Percentiles rank a stretch among this genome's conserved stretches.
Conservation (phyloP, 176 grass and related monocot species). For the Thalia dealbata region DNA sequence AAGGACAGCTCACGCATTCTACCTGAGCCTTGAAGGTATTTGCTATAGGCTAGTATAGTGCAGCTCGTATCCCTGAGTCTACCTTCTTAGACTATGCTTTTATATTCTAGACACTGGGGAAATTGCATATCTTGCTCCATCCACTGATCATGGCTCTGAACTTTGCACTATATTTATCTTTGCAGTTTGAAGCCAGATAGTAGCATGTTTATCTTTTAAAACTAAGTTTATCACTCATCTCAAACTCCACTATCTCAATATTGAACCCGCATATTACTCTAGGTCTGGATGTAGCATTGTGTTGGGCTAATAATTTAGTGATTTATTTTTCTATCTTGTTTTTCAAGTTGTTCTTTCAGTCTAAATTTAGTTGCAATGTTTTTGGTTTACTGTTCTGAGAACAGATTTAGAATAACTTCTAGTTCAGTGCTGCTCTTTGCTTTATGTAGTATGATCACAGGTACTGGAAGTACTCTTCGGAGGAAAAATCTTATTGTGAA, state of each 20-base stretch:
- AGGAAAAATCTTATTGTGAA: constrained; percentile 74
- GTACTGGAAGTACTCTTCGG: constrained; percentile 65
- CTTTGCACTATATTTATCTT: neutral
- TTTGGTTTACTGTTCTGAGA: neutral
- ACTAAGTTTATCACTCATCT: no score
- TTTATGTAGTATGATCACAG: constrained; percentile 58
- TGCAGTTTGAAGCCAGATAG: neutral
- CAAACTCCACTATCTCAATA: no score
- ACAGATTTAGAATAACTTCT: neutral
- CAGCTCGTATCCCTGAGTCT: no score
- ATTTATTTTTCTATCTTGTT: neutral
- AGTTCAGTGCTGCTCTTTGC: constrained; percentile 17
- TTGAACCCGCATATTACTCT: neutral
- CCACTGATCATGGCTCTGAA: neutral
- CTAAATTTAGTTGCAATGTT: neutral
- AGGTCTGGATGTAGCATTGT: neutral
- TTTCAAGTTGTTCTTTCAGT: neutral
- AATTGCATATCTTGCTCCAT: no score
- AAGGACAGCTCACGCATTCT: no score
- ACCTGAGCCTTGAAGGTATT: no score
- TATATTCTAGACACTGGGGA: no score
- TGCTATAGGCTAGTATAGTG: no score
- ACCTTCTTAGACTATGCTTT: no score
- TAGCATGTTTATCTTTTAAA: no score
- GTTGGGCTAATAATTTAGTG: neutral